Conservation (phyloP, 495 filamentous ascomycete species). For the Talaromyces trachyspermus region DNA sequence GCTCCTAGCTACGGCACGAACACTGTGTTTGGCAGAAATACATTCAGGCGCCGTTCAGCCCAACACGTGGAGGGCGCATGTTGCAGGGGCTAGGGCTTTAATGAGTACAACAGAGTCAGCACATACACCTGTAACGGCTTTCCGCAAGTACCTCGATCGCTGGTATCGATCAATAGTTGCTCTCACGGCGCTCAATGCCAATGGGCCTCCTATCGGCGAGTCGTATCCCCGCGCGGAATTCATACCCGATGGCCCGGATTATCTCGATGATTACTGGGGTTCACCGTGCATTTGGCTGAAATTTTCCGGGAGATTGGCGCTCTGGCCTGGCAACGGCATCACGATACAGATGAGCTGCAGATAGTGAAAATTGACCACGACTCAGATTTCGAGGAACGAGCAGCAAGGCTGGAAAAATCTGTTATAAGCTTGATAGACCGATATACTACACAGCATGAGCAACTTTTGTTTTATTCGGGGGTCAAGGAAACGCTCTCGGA, state of each 20-base stretch:
- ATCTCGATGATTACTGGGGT: conserved; percentile 43
- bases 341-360: conserved; percentile 9
- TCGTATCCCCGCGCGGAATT: conserved; percentile 2
- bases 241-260: conserved; percentile 21
- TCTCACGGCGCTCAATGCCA: conserved; percentile 38
- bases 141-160: conserved; percentile 37
- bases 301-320: conserved; percentile 38
- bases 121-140: conserved; percentile 20
- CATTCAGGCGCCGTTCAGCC: conserved; percentile 41
- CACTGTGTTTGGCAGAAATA: conserved; percentile 41
- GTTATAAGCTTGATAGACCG: conserved; percentile 31
- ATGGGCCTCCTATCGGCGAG: conserved; percentile 37
- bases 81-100: conserved; percentile 36
- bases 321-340: conserved; percentile 31
- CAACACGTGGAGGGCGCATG: conserved; percentile 41
- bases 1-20: conserved; percentile 39
- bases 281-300: conserved; percentile 33
- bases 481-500: conserved; percentile 28
- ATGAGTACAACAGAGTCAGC: conserved; percentile 24
- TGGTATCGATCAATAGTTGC: conserved; percentile 43
- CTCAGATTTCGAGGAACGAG: conserved; percentile 20
- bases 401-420: conserved; percentile 26
- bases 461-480: conserved; percentile 34
- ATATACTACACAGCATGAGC: conserved; percentile 16
- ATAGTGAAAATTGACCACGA: conserved; percentile 17